Base-by-base conservation (phyloP, 768 basidiomycete species). In the Mycena leptocephala region DNA sequence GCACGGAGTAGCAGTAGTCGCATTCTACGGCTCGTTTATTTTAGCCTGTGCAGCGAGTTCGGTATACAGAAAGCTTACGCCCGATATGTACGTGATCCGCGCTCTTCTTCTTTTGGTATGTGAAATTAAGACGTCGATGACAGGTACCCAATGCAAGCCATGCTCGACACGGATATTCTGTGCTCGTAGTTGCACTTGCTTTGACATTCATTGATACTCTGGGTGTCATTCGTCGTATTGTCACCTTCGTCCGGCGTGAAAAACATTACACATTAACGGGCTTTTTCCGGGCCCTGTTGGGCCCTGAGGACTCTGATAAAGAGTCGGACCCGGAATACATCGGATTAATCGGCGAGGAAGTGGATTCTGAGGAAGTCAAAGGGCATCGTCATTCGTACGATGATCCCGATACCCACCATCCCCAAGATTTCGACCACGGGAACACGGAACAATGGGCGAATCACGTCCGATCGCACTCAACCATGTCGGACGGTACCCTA, bases 51-150 rank as follows among this genome's bases (percentile, higher is more conserved):
- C 92, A 18, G 85, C 93, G 26, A 94, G 93, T 79, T 88, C 89
- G 2, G 82, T 95, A 28, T 98, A 99, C 84, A 88, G 88, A 55
- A 95, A 95, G 77, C 83, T 93, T 64, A 96, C 96, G 0, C 95
- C 96, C 3, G 89, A 97, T 84, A 93, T 97, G 94, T 97, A 84
- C 81, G 94, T 88, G 70, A 76, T 85, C 79, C 74, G 74, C 79
- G 30, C 24, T 69, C 13, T 13, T 76, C 72, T 51, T 56, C 48
- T 56, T 76, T 61, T 28, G 39, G 75, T 39, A 63, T 59, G 75
- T 74, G 56, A 35, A 10, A 14, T 53, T n/a, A 67, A 64, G 77
- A 72, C 73, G 81, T 81, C 63, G 82, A 76, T 64, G 26, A 64
- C 81, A 95, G 95, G 94, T 95, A 95, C 62, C 67, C 28, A 66